These are phyloP conservation scores for Elongisporangium undulatum DNA, from an alignment of 352 stramenopile genomes.

Conservation along the genomic window DNA sequence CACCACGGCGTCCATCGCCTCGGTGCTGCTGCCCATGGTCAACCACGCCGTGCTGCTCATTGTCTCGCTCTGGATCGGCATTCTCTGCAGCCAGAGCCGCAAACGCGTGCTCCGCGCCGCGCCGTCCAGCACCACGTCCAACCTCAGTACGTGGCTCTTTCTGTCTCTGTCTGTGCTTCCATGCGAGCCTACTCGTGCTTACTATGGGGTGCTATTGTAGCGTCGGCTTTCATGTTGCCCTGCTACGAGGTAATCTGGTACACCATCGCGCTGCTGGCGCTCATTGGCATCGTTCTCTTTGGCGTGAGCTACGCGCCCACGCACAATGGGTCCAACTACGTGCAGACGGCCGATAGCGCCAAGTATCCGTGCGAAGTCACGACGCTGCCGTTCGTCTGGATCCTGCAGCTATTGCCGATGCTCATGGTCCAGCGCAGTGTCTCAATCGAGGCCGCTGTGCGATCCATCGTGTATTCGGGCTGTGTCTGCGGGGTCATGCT, in stretches of 20 bases:
- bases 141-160: conserved; percentile 52
- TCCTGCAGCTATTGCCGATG: conserved; percentile 74
- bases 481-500: conserved; percentile 48
- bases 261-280: conserved; percentile 54
- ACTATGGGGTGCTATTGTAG: conserved; percentile 16
- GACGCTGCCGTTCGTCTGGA: conserved; percentile 61
- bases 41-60: conserved; percentile 72
- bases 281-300: conserved; percentile 47
- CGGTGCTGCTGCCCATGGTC: conserved; percentile 48
- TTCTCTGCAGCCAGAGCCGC: conserved; percentile 75
- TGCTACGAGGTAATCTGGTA: conserved; percentile 87
- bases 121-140: conserved; percentile 54
- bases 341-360: background rate
- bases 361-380: conserved; percentile 55
- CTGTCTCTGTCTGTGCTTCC: background rate
- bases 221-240: conserved; percentile 83
- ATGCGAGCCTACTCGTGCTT: background rate
- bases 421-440: conserved; percentile 85
- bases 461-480: conserved; percentile 68
- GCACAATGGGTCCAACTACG: background rate
- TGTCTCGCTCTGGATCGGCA: conserved; percentile 59
- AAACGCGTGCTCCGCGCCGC: conserved; percentile 64
- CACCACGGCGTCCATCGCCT: conserved; percentile 36
- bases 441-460: conserved; percentile 65
- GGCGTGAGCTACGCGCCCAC: conserved; percentile 37